A percentile compares a stretch with the other conserved stretches of the same genome.
Conservation (phyloP, 139 green algal genomes). For the Mesostigma viride region DNA sequence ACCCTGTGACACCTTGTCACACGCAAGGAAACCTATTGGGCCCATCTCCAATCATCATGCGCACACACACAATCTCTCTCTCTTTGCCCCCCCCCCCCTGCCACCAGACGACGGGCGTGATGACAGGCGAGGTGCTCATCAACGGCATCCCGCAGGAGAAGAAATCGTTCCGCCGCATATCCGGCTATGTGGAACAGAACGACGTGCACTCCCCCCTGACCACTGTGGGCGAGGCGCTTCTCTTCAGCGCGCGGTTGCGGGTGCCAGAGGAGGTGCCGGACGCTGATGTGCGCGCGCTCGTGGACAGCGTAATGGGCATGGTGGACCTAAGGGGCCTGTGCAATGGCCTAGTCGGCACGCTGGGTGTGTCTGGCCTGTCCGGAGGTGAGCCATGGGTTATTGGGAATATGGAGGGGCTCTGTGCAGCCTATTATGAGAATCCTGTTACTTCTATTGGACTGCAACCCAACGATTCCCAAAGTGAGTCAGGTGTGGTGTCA, state of each 20-base stretch:
- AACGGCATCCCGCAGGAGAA: constrained; percentile 45
- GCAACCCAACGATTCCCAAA: too few species aligned
- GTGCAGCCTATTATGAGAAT: too few species aligned
- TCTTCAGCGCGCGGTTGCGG: constrained; percentile 52
- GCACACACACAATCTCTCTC: too few species aligned
- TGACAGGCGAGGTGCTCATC: constrained; percentile 47
- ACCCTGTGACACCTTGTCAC: too few species aligned
- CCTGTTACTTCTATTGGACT: too few species aligned
- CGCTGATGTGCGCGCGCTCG: constrained; percentile 26
- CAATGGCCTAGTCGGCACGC: constrained; percentile 40
- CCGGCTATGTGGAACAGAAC: constrained; percentile 39
- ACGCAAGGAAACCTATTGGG: too few species aligned
- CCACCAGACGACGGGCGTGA: not conserved
- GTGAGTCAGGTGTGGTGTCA: too few species aligned
- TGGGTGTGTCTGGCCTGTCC: constrained; percentile 10
- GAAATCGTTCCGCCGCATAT: constrained; percentile 44
- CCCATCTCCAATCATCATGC: too few species aligned
- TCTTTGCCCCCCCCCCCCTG: too few species aligned
- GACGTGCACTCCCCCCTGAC: constrained; percentile 30
- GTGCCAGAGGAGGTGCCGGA: constrained; percentile 29
- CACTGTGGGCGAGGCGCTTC: constrained; percentile 50
- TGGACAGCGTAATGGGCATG: constrained; percentile 57
- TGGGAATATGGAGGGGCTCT: too few species aligned
- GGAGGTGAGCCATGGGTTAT: too few species aligned
- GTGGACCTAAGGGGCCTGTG: constrained; percentile 52